Base-by-base conservation (phyloP, 768 basidiomycete genomes). In the Hortiboletus campestris region DNA sequence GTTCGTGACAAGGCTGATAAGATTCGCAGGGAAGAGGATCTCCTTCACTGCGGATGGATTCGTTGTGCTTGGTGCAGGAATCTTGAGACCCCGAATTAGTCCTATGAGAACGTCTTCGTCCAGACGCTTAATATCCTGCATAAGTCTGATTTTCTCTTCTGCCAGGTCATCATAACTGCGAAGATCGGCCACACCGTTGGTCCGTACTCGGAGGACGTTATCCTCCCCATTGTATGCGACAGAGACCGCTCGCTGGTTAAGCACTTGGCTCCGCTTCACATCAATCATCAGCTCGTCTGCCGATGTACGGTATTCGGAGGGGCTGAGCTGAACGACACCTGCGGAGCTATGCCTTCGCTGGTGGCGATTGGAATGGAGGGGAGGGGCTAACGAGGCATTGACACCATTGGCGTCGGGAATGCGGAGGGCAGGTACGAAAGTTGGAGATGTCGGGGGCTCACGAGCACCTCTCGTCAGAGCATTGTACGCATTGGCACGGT, bases 1-100 rank as follows among this genome's bases (percentile, higher is more conserved):
- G 72, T 99, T 99, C n/a, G 94, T 96, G 61, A 97, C 88, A 45
- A 98, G 77, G 68, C 91, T 93, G 74, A 99, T 98, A 56, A 99
- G 83, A 72, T 98, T 98, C 25, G 97, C 95, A 12, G 97, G 97
- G 86, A 99, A 99, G 40, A 99, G 80, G 51, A 99, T 94, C 72
- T 99, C 97, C 74, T 98, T 98, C 58, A 93, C 86, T 19, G 88
- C 86, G n/a, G 94, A 91, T 1, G 94, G 91, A 66, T 90, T 96
- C 44, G 89, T 89, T 42, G 92, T 76, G 66, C 88, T 94, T 1
- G 96, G 93, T 28, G 87, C 82, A 32, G 95, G 94, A 51, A 98
- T 95, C 77, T 95, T 97, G 64, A 99, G 76, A 38, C 92, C 88
- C 44, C 91, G 86, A 65, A 99, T 84, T 38, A 99, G 79, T 31